Evolutionary conservation across 2,329 filamentous ascomycete species (phyloP).

Genomic region (Penicillium sp.): DNA sequence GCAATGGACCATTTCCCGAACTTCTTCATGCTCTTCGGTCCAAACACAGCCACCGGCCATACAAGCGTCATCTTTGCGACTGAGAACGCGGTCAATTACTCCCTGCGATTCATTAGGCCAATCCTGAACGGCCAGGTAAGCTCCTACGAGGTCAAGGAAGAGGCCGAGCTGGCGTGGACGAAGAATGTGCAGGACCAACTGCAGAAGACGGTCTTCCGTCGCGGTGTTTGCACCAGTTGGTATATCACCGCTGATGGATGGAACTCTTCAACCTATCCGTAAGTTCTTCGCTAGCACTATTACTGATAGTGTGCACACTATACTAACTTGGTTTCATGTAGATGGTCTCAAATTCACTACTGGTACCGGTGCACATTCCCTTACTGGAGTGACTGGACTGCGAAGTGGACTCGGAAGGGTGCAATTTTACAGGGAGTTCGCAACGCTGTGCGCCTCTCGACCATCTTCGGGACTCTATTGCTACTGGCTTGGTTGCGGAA

Average conservation of each 20-base stretch:
- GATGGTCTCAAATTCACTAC: constrained; percentile 56
- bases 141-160: constrained; percentile 52
- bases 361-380: constrained; percentile 54
- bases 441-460: constrained; percentile 20
- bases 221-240: constrained; percentile 52
- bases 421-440: constrained; percentile 32
- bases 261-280: constrained; percentile 54
- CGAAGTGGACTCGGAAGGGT: constrained; percentile 54
- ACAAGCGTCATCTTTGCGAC: constrained; percentile 60
- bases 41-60: constrained; percentile 65
- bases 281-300: constrained; percentile 17
- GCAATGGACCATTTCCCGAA: constrained; percentile 65
- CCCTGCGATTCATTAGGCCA: constrained; percentile 59
- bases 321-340: constrained; percentile 24
- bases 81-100: constrained; percentile 64
- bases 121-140: constrained; percentile 50
- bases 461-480: constrained; percentile 20
- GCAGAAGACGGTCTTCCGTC: constrained; percentile 51
- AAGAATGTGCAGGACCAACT: constrained; percentile 49
- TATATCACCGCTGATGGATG: constrained; percentile 52
- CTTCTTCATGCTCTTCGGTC: constrained; percentile 65
- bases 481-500: constrained; percentile 18
- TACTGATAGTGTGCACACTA: neutral
- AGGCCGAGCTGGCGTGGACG: constrained; percentile 51
- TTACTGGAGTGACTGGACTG: constrained; percentile 56